These are phyloP conservation scores for Nemania sp. DNA, from an alignment of 2,329 filamentous ascomycete species.

Conservation along the genomic window DNA sequence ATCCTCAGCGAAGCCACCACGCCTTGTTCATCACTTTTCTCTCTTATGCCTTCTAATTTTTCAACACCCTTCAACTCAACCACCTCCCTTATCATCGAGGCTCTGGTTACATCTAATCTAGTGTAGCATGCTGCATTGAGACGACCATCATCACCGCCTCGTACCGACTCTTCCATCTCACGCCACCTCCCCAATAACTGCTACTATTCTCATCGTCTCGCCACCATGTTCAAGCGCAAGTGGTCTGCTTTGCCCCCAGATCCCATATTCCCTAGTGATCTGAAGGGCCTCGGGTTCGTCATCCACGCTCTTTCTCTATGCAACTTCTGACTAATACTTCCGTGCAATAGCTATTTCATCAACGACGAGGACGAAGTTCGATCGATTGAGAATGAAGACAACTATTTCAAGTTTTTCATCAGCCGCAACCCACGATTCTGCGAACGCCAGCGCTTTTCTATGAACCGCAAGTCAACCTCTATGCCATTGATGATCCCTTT, in stretches of 20 bases:
- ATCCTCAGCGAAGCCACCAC: no score
- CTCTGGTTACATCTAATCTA: no score
- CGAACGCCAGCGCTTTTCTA: conserved; percentile 71
- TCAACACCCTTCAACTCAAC: no score
- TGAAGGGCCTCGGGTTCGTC: conserved; percentile 73
- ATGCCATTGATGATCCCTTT: background rate
- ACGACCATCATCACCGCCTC: background rate
- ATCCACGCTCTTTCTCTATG: background rate
- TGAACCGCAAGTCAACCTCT: conserved; percentile 63
- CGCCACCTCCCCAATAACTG: no score
- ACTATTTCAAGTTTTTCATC: conserved; percentile 75
- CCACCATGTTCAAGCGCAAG: conserved; percentile 74
- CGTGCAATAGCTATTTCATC: conserved; percentile 70
- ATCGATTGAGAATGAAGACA: conserved; percentile 66
- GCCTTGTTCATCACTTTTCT: no score
- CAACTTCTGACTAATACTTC: background rate
- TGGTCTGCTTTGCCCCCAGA: conserved; percentile 73
- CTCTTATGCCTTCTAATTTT: no score
- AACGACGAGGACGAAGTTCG: conserved; percentile 77
- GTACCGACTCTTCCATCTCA: no score
- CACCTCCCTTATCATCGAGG: no score
- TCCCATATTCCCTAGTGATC: conserved; percentile 64
- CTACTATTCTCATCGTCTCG: background rate
- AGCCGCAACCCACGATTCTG: conserved; percentile 79
- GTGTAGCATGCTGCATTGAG: no score